These are phyloP conservation scores for Salix suchowensis DNA, from an alignment of 345 rosid genomes.

Conservation along the genomic window DNA sequence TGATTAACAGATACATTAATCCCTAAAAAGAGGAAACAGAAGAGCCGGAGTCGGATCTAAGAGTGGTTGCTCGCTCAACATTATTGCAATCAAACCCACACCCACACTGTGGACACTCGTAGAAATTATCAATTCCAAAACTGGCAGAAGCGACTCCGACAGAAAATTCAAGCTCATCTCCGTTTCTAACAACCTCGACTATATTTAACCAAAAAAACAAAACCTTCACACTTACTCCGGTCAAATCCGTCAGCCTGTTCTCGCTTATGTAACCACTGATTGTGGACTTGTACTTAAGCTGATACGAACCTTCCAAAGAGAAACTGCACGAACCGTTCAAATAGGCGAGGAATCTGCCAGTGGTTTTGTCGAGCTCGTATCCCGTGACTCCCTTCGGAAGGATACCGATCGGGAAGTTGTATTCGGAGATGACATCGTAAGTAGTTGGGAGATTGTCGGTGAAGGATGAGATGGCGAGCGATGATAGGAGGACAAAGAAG, in stretches of 20 bases:
- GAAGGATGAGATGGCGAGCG: slow-evolving; percentile 20
- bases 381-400: slow-evolving; percentile 63
- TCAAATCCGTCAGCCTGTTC: slow-evolving; percentile 50
- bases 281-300: slow-evolving; percentile 64
- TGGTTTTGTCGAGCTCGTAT: slow-evolving; percentile 60
- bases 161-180: slow-evolving; percentile 64
- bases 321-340: slow-evolving; percentile 67
- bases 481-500: slow-evolving; percentile 16
- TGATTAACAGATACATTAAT: not conserved
- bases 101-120: slow-evolving; percentile 84
- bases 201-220: slow-evolving; percentile 87
- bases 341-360: slow-evolving; percentile 60
- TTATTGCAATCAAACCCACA: slow-evolving; percentile 74
- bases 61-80: slow-evolving; percentile 29
- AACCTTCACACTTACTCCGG: slow-evolving; percentile 83
- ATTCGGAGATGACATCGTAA: slow-evolving; percentile 60
- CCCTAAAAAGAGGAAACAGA: slow-evolving; percentile 55
- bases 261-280: slow-evolving; percentile 70
- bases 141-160: slow-evolving; percentile 88
- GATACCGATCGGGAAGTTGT: slow-evolving; percentile 74
- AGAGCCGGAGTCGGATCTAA: slow-evolving; percentile 34
- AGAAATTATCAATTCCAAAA: slow-evolving; percentile 71
- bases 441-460: slow-evolving; percentile 38
- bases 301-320: slow-evolving; percentile 84
- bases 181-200: slow-evolving; percentile 66